Conservation (phyloP, 2,329 filamentous ascomycete species). For the Botrytis paeoniae region DNA sequence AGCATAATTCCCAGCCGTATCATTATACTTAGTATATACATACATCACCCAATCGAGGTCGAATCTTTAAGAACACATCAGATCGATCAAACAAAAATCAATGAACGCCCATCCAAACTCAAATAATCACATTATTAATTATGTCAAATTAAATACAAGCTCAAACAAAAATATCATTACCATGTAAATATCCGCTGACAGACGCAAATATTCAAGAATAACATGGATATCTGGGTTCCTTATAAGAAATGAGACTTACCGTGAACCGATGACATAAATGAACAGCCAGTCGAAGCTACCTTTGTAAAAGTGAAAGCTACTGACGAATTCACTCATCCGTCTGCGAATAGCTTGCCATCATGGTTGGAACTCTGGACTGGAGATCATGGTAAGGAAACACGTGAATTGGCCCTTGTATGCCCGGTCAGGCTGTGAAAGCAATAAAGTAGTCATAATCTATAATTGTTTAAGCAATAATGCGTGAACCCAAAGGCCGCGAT, state of each 20-base stretch:
- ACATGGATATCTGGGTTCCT: not conserved
- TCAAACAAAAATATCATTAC: not conserved
- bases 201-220: not conserved
- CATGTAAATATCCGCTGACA: not conserved
- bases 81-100: not conserved
- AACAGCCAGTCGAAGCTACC: not conserved
- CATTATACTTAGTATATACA: not conserved
- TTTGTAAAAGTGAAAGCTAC: not conserved
- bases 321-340: not conserved
- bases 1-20: not conserved
- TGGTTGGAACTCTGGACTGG: not conserved
- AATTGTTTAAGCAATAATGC: not conserved
- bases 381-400: not conserved
- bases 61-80: not conserved
- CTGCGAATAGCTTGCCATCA: not conserved
- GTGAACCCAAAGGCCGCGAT: not conserved
- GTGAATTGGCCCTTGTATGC: not conserved
- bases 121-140: not conserved
- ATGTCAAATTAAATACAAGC: not conserved
- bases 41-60: not conserved
- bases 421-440: not conserved
- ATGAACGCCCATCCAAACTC: not conserved
- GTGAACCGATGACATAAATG: not conserved
- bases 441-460: not conserved
- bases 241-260: not conserved